A percentile compares a stretch with the other conserved stretches of the same genome.
Conservation (phyloP, 768 basidiomycete species). For the Lentinula raphanica region DNA sequence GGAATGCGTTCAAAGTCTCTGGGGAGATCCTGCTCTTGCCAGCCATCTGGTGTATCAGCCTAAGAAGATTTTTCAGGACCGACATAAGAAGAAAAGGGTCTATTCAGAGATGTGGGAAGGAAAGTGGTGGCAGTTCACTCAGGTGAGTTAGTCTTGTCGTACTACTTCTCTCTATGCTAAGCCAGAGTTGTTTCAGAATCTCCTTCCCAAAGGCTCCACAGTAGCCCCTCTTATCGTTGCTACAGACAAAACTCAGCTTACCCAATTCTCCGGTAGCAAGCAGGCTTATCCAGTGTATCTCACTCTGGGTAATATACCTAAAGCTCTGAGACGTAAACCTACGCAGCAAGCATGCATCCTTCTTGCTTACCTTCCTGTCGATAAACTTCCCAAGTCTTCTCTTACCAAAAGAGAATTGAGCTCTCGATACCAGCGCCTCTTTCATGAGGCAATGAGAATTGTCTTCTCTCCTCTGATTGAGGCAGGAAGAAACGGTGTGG, state of each 20-base stretch:
- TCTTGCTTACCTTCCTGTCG: no score
- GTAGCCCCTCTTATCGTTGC: no score
- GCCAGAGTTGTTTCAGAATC: neutral
- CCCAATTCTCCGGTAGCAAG: no score
- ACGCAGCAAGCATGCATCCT: no score
- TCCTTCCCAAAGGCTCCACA: slow-evolving; percentile 8
- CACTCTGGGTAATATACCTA: slow-evolving; percentile 27
- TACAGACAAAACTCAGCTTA: no score
- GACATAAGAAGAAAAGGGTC: no score
- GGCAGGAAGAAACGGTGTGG: slow-evolving; percentile 3
- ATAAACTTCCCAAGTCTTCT: no score
- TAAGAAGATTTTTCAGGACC: no score
- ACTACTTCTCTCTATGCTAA: neutral
- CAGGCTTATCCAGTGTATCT: slow-evolving; percentile 29
- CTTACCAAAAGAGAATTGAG: no score
- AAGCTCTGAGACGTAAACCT: no score
- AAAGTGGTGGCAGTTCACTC: no score
- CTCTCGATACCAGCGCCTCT: neutral
- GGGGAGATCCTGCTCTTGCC: slow-evolving; percentile 21
- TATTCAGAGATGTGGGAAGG: no score
- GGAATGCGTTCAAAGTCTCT: slow-evolving; percentile 18
- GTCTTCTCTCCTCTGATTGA: neutral
- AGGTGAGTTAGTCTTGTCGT: slow-evolving; percentile 6
- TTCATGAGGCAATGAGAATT: neutral
- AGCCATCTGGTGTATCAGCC: slow-evolving; percentile 20